Conservation (phyloP, 2,329 filamentous ascomycete genomes). For the Phialemonium atrogriseum region DNA sequence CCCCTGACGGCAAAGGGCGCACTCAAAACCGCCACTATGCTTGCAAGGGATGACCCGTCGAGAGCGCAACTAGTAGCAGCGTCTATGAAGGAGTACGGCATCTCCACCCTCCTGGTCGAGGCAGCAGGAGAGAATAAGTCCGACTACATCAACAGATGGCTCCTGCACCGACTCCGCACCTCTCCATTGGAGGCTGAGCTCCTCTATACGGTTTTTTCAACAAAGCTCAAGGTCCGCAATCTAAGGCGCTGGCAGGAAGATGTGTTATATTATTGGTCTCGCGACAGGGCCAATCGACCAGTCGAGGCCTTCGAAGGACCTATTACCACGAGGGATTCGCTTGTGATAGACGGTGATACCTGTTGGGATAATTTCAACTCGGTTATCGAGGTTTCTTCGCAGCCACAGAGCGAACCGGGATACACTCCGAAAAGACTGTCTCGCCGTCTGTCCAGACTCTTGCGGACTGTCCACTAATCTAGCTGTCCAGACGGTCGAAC, state of each 20-base stretch:
- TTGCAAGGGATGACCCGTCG: slow-evolving; percentile 26
- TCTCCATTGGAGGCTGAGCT: slow-evolving; percentile 36
- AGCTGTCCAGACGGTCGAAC: no score
- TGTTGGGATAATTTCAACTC: slow-evolving; percentile 6
- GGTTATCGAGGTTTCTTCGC: background rate
- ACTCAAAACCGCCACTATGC: slow-evolving; percentile 26
- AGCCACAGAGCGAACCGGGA: background rate
- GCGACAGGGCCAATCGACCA: slow-evolving; percentile 21
- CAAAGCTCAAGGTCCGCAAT: slow-evolving; percentile 22
- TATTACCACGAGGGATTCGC: slow-evolving; percentile 9
- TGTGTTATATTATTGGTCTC: slow-evolving; percentile 30
- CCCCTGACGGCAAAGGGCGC: slow-evolving; percentile 33
- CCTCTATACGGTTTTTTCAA: slow-evolving; percentile 29
- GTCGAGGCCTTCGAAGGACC: slow-evolving; percentile 9
- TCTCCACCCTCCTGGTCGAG: slow-evolving; percentile 32
- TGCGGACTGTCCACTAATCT: no score
- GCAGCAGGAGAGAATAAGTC: slow-evolving; percentile 26
- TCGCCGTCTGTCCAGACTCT: no score
- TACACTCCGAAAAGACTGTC: background rate
- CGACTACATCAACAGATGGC: slow-evolving; percentile 43
- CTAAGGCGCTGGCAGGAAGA: slow-evolving; percentile 31
- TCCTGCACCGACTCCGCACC: slow-evolving; percentile 40
- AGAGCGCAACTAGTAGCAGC: slow-evolving; percentile 26
- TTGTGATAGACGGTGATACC: slow-evolving; percentile 5
- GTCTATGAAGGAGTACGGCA: slow-evolving; percentile 40